Conservation (phyloP, 345 rosid species). For the Gossypium sturtianum region DNA sequence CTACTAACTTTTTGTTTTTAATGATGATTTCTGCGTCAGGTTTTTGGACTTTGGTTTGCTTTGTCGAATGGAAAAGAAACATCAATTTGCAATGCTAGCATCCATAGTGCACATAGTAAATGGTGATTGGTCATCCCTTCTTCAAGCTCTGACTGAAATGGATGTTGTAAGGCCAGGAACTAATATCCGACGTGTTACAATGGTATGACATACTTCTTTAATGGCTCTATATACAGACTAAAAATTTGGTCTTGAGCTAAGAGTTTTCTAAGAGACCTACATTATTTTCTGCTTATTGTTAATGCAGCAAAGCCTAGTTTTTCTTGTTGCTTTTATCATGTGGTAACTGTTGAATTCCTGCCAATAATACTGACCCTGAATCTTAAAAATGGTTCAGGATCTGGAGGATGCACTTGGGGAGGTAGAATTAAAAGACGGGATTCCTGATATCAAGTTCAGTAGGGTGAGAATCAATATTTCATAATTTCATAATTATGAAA, state of each 20-base stretch:
- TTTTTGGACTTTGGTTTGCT: conserved; percentile 94
- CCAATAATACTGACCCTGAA: conserved; percentile 13
- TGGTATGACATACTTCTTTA: conserved; percentile 40
- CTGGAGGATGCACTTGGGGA: conserved; percentile 80
- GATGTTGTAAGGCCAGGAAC: conserved; percentile 83
- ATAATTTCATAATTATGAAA: background rate
- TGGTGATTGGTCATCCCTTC: conserved; percentile 83
- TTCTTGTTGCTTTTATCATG: background rate
- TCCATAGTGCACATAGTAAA: conserved; percentile 89
- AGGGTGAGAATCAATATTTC: conserved; percentile 46
- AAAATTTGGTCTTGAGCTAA: background rate
- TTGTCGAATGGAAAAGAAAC: conserved; percentile 89
- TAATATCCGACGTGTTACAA: conserved; percentile 56
- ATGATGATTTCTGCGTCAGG: conserved; percentile 36
- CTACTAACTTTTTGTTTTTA: conserved; percentile 11
- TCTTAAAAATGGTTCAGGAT: conserved; percentile 49
- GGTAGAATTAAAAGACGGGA: conserved; percentile 71
- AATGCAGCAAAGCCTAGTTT: background rate
- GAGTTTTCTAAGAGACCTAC: conserved; percentile 6
- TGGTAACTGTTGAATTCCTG: conserved; percentile 6
- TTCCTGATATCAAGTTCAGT: conserved; percentile 93
- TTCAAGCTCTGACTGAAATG: conserved; percentile 77
- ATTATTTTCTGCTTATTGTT: background rate
- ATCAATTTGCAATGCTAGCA: conserved; percentile 90
- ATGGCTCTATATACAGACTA: background rate